Base-by-base conservation (phyloP, 352 stramenopile genomes). In the Blastocystis hominis region DNA sequence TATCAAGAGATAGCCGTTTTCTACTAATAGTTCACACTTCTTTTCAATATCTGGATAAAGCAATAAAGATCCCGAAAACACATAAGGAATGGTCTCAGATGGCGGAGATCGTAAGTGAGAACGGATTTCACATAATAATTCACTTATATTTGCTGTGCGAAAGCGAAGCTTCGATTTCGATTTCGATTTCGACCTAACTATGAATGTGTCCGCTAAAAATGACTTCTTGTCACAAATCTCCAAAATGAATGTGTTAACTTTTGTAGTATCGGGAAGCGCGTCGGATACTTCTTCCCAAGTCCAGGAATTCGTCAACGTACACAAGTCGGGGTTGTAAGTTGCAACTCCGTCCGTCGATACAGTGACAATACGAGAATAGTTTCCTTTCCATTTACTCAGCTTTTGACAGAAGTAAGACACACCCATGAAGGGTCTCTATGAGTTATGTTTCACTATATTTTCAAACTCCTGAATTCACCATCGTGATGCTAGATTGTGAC, bases 321-420 rank as follows among this genome's bases (percentile, higher is more conserved):
- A 30, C n/a, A 54, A 68, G 10, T 84, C 72, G 13, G 44, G 34
- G 30, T 69, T 84, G 17, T 54, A 66, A 24, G 72, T 84, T 40
- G 47, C 20, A 24, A 84, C 68, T 24, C 72, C 72, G 15, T 84
- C 72, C 40, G 13, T 24, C 1, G 72, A 84, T n/a, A 84, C 44
- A 0, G 20, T 34, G 9, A 84, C 53, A 44, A 84, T 15, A 54
- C 72, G 72, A 24, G 30, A 17, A 47, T 84, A 84, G n/a, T 5
- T 66, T 0, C 72, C 72, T 68, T 64, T 66, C 72, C 72, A 84
- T 20, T 84, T 84, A 30, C 50, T 50, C 6, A 84, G 30, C 56
- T 84, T 84, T 30, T n/a, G 59, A 46, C 72, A 84, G 6, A 66
- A 66, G 30, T 68, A 84, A 17, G 72, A 84, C 5, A 84, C 47